These are phyloP conservation scores for Clonostachys byssicola DNA, from an alignment of 2,329 filamentous ascomycete genomes.

Conservation along the genomic window DNA sequence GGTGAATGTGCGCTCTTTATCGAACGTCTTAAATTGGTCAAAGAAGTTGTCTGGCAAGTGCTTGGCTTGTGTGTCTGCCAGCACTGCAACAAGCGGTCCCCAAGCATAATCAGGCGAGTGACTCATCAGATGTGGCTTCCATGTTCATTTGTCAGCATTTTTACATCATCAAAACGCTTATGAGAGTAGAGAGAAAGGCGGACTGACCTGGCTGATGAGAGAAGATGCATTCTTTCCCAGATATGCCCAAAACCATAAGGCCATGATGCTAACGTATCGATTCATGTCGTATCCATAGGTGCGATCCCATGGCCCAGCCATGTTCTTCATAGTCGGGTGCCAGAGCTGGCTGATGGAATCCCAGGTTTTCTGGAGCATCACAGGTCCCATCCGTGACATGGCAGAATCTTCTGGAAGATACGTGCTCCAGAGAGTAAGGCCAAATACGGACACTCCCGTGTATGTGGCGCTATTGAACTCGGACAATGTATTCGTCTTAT, in stretches of 20 bases:
- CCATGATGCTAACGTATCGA: constrained; percentile 53
- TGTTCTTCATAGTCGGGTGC: constrained; percentile 54
- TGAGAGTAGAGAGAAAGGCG: background rate
- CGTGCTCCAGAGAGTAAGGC: constrained; percentile 53
- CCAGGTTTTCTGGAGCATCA: constrained; percentile 52
- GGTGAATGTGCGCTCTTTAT: constrained; percentile 45
- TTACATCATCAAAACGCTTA: background rate
- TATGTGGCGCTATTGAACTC: constrained; percentile 63
- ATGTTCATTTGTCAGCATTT: background rate
- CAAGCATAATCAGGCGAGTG: constrained; percentile 57
- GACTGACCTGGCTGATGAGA: constrained; percentile 20
- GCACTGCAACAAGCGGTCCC: constrained; percentile 49
- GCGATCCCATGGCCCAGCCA: constrained; percentile 62
- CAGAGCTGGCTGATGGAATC: constrained; percentile 45
- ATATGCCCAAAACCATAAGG: constrained; percentile 54
- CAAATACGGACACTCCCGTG: constrained; percentile 56
- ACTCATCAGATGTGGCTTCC: constrained; percentile 44
- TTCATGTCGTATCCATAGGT: constrained; percentile 63
- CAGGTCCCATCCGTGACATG: constrained; percentile 44
- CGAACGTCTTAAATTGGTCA: constrained; percentile 38
- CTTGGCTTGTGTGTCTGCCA: constrained; percentile 42
- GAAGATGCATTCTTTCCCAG: constrained; percentile 41
- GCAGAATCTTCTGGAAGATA: constrained; percentile 50
- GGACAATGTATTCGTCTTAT: constrained; percentile 49
- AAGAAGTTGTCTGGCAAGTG: constrained; percentile 37